These are phyloP conservation scores for Bolboschoenus planiculmis DNA, from an alignment of 176 grass and related monocot genomes.

Conservation along the genomic window DNA sequence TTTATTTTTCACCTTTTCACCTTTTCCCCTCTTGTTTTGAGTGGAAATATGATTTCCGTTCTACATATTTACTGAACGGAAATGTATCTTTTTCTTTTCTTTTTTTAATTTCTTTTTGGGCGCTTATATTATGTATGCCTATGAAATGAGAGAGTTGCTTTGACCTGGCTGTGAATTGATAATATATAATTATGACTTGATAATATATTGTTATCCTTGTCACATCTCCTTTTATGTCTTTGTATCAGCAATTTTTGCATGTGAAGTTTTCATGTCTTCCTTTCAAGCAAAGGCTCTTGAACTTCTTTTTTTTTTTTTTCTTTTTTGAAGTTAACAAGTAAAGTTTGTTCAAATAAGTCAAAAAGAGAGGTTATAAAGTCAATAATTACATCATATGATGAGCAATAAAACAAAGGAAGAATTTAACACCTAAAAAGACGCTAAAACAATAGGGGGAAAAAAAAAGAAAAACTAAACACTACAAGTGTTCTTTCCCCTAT, in stretches of 20 bases:
- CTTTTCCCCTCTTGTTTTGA: conserved; percentile 8
- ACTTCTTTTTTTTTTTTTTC: too few relatives aligned
- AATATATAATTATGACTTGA: conserved; percentile 14
- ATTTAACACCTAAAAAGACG: not conserved
- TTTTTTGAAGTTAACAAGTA: too few relatives aligned
- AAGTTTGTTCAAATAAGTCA: too few relatives aligned
- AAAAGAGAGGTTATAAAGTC: not conserved
- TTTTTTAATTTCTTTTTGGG: not conserved
- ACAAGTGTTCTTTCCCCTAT: not conserved
- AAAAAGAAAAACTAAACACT: not conserved
- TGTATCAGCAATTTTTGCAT: not conserved
- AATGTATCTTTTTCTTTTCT: conserved; percentile 19
- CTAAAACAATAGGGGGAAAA: too few relatives aligned
- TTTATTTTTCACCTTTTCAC: not conserved
- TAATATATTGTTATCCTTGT: not conserved
- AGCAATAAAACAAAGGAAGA: not conserved
- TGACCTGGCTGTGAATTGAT: not conserved
- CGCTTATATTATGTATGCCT: conserved; percentile 10
- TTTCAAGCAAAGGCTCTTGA: not conserved
- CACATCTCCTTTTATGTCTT: not conserved
- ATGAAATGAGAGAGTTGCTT: conserved; percentile 8
- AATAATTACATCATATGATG: not conserved
- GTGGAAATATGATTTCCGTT: conserved; percentile 23
- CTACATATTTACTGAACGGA: conserved; percentile 27
- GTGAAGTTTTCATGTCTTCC: not conserved